Evolutionary conservation across 352 stramenopile genomes (phyloP), one percentile per base, ranked within the genome.

Genomic region (Pythium aristosporum): DNA sequence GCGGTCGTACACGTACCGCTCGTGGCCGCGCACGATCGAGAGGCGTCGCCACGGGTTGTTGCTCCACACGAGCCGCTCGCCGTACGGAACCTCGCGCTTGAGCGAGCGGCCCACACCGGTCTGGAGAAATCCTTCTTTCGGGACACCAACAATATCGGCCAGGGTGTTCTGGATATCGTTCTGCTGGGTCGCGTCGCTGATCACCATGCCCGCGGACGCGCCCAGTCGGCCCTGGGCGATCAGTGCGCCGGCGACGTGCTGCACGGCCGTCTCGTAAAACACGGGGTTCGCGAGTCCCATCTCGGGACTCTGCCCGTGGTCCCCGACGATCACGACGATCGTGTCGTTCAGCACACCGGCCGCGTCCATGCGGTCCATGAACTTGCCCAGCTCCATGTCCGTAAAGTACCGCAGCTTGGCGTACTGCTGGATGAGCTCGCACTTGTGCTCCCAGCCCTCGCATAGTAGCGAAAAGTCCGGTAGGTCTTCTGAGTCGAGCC

Each of bases 31-130:
- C 0, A 86, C 67, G 8, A 74, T 61, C 48, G 75, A 71, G 55
- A 82, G 71, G 49, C 84, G 77, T 12, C 63, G 68, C 20, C 69
- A 63, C 8, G 79, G 76, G 36, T 88, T 88, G 73, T 86, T 88
- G 52, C 69, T 85, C 68, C 67, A 85, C 28, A 86, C 76, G 15
- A 72, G 52, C 18, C 71, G 68, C 51, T 74, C 57, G 2, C 72
- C 72, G 53, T 75, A 82, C 3, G 61, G 44, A 3, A 72, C 28
- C 5, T 72, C 47, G 28, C 79, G 76, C 49, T 84, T 79, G 73
- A 87, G 75, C 9, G 65, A 72, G 4, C 65, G 65, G 1, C 65
- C 65, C 30, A 72, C 61, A 36, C 65, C 43, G 1, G 65, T 65
- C 61, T 72, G 65, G 0, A 65, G 34, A 28, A 72, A 72, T 20